Conservation (phyloP, 306 rosid species). For the Dicorynia guianensis region DNA sequence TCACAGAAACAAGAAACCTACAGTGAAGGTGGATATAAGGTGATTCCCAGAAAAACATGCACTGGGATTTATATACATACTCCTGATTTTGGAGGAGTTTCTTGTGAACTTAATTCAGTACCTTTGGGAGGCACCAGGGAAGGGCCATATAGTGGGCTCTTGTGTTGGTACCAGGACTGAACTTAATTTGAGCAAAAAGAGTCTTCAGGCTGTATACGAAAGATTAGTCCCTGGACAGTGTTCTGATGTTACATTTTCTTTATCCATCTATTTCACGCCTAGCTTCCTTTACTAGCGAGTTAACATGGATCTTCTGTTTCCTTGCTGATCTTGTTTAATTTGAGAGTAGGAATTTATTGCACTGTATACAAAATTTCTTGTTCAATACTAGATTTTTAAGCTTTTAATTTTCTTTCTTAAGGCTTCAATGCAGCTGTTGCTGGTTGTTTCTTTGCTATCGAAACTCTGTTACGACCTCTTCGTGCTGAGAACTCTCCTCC, state of each 20-base stretch:
- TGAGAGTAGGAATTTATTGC: constrained; percentile 16
- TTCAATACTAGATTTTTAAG: constrained; percentile 24
- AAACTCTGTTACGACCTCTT: constrained; percentile 92
- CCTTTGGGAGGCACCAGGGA: constrained; percentile 2
- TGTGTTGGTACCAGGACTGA: constrained; percentile 1
- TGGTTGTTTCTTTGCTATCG: constrained; percentile 98
- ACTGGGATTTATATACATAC: too few species aligned
- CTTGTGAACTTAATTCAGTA: background rate
- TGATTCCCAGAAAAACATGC: too few species aligned
- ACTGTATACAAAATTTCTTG: constrained; percentile 18
- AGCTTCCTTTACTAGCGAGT: constrained; percentile 4
- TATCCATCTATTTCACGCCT: constrained; percentile 20
- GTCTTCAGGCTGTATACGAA: background rate
- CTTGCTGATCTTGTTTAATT: constrained; percentile 21
- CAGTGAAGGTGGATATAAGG: too few species aligned
- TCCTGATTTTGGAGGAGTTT: too few species aligned
- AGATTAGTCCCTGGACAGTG: constrained; percentile 16
- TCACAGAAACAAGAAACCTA: too few species aligned
- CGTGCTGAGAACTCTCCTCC: constrained; percentile 99
- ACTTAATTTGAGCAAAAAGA: background rate
- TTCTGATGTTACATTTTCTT: background rate
- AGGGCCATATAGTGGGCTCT: constrained; percentile 11
- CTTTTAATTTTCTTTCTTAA: constrained; percentile 53
- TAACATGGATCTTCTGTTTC: constrained; percentile 29
- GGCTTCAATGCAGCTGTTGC: constrained; percentile 99